A percentile compares a stretch with the other conserved stretches of the same genome.
phyloP scores from a whole-genome alignment of 768 basidiomycete species.

The Tulasnella sp. region DNA sequence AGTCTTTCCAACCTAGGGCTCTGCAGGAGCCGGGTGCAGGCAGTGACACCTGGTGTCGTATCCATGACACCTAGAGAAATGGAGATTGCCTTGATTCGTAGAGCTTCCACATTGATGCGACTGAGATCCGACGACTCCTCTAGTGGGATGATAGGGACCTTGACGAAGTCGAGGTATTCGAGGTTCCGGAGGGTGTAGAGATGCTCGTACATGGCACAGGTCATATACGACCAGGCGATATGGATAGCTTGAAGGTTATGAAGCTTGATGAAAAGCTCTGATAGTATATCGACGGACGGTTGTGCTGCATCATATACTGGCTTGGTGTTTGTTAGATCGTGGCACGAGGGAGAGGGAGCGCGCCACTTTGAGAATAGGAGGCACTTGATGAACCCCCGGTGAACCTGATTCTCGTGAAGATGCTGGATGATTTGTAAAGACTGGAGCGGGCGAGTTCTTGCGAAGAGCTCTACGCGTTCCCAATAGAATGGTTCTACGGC shows the following conservation, averaged over 20 bases:
- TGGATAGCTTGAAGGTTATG: not conserved
- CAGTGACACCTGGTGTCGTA: not conserved
- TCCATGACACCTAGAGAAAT: not conserved
- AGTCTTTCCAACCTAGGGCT: not conserved
- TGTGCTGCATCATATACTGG: not conserved
- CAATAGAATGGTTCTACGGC: not conserved
- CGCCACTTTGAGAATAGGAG: not conserved
- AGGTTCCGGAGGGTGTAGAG: not conserved
- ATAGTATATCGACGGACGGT: not conserved
- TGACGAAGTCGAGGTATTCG: not conserved
- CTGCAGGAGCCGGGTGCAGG: not conserved
- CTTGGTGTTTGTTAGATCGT: not conserved
- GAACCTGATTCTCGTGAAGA: not conserved
- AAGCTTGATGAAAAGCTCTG: not conserved
- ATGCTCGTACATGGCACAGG: not conserved
- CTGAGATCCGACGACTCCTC: not conserved
- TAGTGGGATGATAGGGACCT: not conserved
- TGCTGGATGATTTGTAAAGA: not conserved
- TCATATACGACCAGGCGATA: not conserved
- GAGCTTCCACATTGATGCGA: not conserved
- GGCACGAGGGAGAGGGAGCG: not conserved
- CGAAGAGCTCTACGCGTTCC: not conserved
- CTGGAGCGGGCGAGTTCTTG: not conserved
- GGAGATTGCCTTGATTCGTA: not conserved
- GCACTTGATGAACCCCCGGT: not conserved